Percentiles rank a stretch among this genome's conserved stretches.
phyloP scores from a whole-genome alignment of 2,329 filamentous ascomycete species.

The Claviceps sp. region DNA sequence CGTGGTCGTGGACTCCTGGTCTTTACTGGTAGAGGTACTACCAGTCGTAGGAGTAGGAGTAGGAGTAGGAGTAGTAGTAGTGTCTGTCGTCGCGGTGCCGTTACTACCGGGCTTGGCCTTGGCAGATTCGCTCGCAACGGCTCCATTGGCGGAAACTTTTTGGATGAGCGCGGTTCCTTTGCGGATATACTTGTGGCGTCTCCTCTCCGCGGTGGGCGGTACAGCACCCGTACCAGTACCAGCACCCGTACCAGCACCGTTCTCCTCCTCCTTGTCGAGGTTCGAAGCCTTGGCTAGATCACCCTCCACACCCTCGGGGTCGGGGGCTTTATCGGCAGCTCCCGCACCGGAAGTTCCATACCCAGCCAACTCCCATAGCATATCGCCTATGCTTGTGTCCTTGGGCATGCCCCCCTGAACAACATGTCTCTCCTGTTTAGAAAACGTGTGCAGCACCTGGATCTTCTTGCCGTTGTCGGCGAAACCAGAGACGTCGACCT shows the following conservation, averaged over 20 bases:
- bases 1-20: background rate
- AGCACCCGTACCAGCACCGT: background rate
- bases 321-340: slow-evolving; percentile 19
- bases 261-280: slow-evolving; percentile 2
- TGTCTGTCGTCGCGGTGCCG: slow-evolving; percentile 4
- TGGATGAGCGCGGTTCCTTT: slow-evolving; percentile 22
- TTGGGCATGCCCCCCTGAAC: slow-evolving; percentile 44
- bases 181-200: slow-evolving; percentile 13
- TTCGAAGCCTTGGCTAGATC: slow-evolving; percentile 15
- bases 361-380: slow-evolving; percentile 40
- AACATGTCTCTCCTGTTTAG: slow-evolving; percentile 54
- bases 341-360: slow-evolving; percentile 13
- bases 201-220: slow-evolving; percentile 3
- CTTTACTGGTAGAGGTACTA: no score
- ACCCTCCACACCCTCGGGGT: slow-evolving; percentile 23
- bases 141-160: slow-evolving; percentile 14
- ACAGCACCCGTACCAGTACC: no score
- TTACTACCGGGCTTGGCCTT: slow-evolving; percentile 11
- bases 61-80: slow-evolving; percentile 6
- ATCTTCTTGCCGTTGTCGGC: slow-evolving; percentile 83
- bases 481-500: slow-evolving; percentile 73
- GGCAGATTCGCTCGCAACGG: slow-evolving; percentile 10
- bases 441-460: slow-evolving; percentile 70
- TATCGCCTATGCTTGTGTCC: slow-evolving; percentile 33
- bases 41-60: background rate